These are phyloP conservation scores for Tetrapisispora phaffii DNA, from an alignment of 805 yeast genomes.

Conservation along the genomic window DNA sequence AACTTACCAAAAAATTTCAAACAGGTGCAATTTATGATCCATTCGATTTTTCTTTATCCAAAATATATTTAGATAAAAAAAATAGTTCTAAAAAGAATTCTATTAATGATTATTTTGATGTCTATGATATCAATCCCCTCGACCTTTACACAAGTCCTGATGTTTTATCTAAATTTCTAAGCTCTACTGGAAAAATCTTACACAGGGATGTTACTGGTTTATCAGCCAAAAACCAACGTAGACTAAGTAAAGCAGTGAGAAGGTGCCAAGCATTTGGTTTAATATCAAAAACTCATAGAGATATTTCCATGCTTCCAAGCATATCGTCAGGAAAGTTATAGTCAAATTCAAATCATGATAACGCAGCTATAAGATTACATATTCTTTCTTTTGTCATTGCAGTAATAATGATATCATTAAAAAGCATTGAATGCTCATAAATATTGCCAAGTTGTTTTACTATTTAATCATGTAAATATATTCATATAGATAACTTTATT, in stretches of 20 bases:
- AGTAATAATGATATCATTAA: no score
- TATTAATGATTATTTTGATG: conserved; percentile 32
- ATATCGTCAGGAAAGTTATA: conserved; percentile 1
- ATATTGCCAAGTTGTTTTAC: neutral
- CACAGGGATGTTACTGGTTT: conserved; percentile 67
- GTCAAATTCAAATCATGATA: neutral
- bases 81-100: conserved; percentile 15
- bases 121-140: conserved; percentile 51
- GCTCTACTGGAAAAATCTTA: conserved; percentile 65
- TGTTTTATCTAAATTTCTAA: conserved; percentile 52
- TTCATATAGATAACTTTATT: no score
- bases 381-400: no score
- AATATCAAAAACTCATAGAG: conserved; percentile 63
- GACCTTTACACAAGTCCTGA: conserved; percentile 67
- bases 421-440: no score
- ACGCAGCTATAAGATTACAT: no score
- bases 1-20: conserved; percentile 37
- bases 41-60: conserved; percentile 62
- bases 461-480: conserved; percentile 1
- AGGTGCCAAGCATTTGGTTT: conserved; percentile 76
- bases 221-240: conserved; percentile 54
- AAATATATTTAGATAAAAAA: conserved; percentile 41
- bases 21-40: conserved; percentile 62
- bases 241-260: conserved; percentile 65
- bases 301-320: conserved; percentile 37